Conservation (phyloP, 2,329 filamentous ascomycete genomes). For the Elsinoe fawcettii region DNA sequence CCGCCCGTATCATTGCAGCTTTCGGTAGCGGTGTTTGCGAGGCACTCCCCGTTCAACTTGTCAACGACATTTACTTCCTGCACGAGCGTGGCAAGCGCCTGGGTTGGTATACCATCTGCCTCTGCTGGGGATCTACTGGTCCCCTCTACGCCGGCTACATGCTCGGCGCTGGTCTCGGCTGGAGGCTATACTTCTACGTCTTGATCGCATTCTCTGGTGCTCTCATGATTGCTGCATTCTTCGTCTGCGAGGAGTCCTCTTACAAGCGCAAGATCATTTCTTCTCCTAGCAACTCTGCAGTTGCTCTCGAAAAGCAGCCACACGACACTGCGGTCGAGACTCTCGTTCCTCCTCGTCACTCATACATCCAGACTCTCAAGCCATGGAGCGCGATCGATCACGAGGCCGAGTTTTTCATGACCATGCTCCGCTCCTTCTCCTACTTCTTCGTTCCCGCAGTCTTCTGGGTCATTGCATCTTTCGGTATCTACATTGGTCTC, state of each 20-base stretch:
- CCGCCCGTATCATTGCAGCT: constrained; percentile 35
- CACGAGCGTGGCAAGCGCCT: constrained; percentile 44
- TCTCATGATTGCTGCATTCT: constrained; percentile 42
- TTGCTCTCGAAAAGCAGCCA: constrained; percentile 19
- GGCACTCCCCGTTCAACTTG: constrained; percentile 40
- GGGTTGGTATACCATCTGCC: constrained; percentile 53
- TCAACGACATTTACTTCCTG: constrained; percentile 43
- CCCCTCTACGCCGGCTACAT: constrained; percentile 55
- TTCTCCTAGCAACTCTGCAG: constrained; percentile 1
- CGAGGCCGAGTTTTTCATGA: constrained; percentile 31
- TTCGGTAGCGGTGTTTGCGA: constrained; percentile 41
- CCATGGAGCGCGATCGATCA: constrained; percentile 29
- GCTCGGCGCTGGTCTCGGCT: constrained; percentile 51
- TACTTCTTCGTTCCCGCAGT: constrained; percentile 33
- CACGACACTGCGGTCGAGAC: constrained; percentile 23
- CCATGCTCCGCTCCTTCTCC: constrained; percentile 28
- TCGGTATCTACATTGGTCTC: constrained; percentile 34
- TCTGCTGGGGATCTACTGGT: constrained; percentile 50
- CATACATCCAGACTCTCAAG: constrained; percentile 27
- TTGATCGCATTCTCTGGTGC: constrained; percentile 47
- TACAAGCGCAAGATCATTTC: constrained; percentile 33
- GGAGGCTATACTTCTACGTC: constrained; percentile 56
- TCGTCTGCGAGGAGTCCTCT: constrained; percentile 54
- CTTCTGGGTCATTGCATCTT: constrained; percentile 32
- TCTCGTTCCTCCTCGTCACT: constrained; percentile 24